Evolutionary conservation across 306 rosid genomes (phyloP), one percentile per base, ranked within the genome.

Genomic region (Geum urbanum): DNA sequence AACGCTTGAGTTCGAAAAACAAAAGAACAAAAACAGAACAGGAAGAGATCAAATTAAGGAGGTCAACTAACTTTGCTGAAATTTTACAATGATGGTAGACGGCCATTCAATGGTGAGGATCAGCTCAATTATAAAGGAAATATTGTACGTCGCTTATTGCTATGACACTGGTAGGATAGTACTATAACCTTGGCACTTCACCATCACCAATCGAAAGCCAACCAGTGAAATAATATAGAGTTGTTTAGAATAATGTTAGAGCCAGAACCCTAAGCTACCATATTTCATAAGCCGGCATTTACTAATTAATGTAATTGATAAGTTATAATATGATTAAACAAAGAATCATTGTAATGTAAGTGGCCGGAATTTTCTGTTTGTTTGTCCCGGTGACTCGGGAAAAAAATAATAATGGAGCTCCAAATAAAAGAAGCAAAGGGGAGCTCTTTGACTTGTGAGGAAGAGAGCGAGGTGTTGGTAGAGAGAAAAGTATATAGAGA

Each of bases 211-310:
- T 48, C 71, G 15, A 24, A 32, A 40, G 32, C 49, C 49, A 41
- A 55, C 14, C 73, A 18, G 18, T 15, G 72, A 50, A 52, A 52
- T 54, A 54, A 52, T 52, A 37, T 52, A 52, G 46, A 12, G 41
- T 18, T 43, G 74, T 70, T 51, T 50, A 64, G 79, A 35, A 74
- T 55, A 14, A 9, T 43, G 39, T 49, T 20, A 51, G 10, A 60
- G 64, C 49, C 69, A 76, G 74, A 74, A 76, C 82, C 76, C 65
- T 66, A 77, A 32, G 65, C 65, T 13, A 59, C 65, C 80, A 77
- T 57, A 75, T 69, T 6, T 47, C 73, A 70, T 80, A 71, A 40
- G 91, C 91, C 91, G 88, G 91, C 89, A 72, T 76, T 80, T 69
- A 71, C 52, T 57, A 67, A 56, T 73, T 61, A 32, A 32, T 37